Conservation (phyloP, 2,329 filamentous ascomycete genomes). For the Madurella mycetomatis region DNA sequence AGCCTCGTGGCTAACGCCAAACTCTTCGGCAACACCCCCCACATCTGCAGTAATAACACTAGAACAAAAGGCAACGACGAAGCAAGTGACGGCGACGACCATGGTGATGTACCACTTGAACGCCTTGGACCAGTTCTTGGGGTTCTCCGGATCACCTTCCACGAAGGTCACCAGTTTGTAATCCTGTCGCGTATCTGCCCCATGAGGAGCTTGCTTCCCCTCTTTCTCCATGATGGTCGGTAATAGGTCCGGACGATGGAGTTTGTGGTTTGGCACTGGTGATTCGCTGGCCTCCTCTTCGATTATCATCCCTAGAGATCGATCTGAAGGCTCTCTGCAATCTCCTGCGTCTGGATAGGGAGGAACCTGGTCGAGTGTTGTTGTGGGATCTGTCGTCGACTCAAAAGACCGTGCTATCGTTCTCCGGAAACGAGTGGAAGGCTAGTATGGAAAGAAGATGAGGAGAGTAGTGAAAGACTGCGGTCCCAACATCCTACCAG, state of each 20-base stretch:
- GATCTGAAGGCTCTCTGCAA: not conserved
- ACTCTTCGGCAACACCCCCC: slow-evolving; percentile 56
- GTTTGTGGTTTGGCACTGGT: not conserved
- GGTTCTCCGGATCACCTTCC: slow-evolving; percentile 68
- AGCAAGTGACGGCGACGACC: slow-evolving; percentile 72
- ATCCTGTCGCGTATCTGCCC: slow-evolving; percentile 16
- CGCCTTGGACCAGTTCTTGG: slow-evolving; percentile 77
- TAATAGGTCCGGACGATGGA: not conserved
- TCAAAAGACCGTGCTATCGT: no score
- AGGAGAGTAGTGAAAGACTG: not conserved
- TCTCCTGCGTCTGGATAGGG: not conserved
- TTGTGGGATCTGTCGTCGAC: no score
- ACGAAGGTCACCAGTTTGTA: slow-evolving; percentile 62
- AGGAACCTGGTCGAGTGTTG: no score
- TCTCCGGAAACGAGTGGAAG: no score
- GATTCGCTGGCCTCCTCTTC: not conserved
- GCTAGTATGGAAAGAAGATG: no score
- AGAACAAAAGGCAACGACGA: slow-evolving; percentile 67
- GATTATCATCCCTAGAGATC: not conserved
- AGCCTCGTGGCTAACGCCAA: slow-evolving; percentile 67
- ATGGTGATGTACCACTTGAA: slow-evolving; percentile 84
- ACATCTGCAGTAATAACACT: slow-evolving; percentile 77
- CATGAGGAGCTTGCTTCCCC: slow-evolving; percentile 5
- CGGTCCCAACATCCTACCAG: slow-evolving; percentile 1
- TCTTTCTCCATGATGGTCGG: slow-evolving; percentile 13